These are phyloP conservation scores for Madurella mycetomatis DNA, from an alignment of 2,329 filamentous ascomycete species.

Conservation along the genomic window DNA sequence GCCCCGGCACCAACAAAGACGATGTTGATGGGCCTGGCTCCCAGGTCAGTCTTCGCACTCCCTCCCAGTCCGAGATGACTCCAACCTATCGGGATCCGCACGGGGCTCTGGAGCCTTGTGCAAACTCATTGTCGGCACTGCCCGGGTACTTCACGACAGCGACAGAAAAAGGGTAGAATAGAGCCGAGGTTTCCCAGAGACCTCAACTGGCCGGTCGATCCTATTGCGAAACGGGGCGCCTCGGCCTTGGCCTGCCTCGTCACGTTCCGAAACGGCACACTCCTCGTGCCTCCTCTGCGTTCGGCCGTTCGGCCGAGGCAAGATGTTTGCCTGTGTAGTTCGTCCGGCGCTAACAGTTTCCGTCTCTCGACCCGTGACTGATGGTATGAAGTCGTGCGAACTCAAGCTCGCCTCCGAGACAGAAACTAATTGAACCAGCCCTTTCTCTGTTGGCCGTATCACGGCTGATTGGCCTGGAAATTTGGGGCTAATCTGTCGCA, in stretches of 20 bases:
- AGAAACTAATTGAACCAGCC: neutral
- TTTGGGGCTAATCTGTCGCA: neutral
- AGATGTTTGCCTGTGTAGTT: too few relatives aligned
- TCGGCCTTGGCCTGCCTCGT: too few relatives aligned
- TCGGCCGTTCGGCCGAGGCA: too few relatives aligned
- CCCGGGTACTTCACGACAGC: neutral
- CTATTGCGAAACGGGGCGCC: too few relatives aligned
- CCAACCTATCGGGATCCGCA: slow-evolving; percentile 21
- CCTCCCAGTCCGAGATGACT: neutral
- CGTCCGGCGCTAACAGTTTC: too few relatives aligned
- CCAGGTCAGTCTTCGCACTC: slow-evolving; percentile 6
- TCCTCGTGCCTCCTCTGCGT: too few relatives aligned
- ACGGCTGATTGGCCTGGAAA: neutral
- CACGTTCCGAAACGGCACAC: too few relatives aligned
- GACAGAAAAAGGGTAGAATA: neutral
- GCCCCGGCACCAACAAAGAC: slow-evolving; percentile 68
- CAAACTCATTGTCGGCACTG: slow-evolving; percentile 1
- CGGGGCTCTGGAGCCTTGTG: slow-evolving; percentile 13
- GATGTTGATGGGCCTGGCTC: slow-evolving; percentile 47
- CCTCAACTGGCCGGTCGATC: too few relatives aligned
- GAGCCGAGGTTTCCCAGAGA: neutral
- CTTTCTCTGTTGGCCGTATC: neutral
- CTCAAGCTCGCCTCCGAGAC: neutral
- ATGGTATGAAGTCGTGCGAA: neutral
- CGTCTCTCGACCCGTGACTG: too few relatives aligned